phyloP scores from a whole-genome alignment of 805 yeast genomes.

The Cyberlindnera suaveolens region DNA sequence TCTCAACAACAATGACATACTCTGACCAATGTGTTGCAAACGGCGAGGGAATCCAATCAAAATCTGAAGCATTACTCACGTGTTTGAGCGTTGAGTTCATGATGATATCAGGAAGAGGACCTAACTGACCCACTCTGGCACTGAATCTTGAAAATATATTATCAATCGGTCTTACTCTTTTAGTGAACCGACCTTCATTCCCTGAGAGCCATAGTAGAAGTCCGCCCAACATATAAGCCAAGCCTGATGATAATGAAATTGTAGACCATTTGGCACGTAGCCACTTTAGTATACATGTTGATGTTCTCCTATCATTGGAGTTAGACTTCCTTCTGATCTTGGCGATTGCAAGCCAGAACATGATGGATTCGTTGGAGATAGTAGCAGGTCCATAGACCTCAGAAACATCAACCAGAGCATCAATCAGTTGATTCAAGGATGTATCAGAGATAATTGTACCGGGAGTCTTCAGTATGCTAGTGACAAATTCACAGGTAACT shows the following conservation, averaged over 20 bases:
- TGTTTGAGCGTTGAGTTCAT: constrained; percentile 2
- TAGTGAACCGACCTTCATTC: neutral
- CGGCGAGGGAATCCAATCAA: neutral
- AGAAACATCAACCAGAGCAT: constrained; percentile 44
- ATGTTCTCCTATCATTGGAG: constrained; percentile 24
- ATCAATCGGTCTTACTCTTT: neutral
- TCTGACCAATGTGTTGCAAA: neutral
- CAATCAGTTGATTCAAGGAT: constrained; percentile 39
- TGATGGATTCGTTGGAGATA: constrained; percentile 40
- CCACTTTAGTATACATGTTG: constrained; percentile 44
- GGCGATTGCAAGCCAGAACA: constrained; percentile 47
- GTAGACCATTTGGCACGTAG: constrained; percentile 37
- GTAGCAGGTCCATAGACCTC: constrained; percentile 56
- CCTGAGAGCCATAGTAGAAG: constrained; percentile 43
- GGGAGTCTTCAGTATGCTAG: constrained; percentile 15
- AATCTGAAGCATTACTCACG: neutral
- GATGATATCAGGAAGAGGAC: constrained; percentile 4
- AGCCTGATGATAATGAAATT: neutral
- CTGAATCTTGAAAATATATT: constrained; percentile 7
- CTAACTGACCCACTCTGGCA: constrained; percentile 5
- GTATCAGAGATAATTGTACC: constrained; percentile 27
- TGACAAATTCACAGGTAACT: constrained; percentile 20
- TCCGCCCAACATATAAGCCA: constrained; percentile 20
- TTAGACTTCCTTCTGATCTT: constrained; percentile 30
- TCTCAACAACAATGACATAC: neutral